These are phyloP conservation scores for Pythium brassicae DNA, from an alignment of 352 stramenopile species.

Conservation along the genomic window DNA sequence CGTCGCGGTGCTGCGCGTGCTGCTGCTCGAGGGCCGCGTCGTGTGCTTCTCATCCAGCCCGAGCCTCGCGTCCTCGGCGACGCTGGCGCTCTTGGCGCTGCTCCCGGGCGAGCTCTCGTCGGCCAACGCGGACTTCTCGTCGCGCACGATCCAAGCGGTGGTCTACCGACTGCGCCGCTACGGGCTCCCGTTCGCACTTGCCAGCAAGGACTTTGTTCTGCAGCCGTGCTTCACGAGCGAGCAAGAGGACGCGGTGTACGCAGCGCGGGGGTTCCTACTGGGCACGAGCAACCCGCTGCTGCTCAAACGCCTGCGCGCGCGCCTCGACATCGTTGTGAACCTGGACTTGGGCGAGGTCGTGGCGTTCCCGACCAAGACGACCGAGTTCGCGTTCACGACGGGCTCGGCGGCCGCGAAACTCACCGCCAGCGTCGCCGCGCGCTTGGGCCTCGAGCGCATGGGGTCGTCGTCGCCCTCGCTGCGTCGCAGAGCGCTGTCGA, in stretches of 20 bases:
- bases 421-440: slow-evolving; percentile 20
- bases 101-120: slow-evolving; percentile 39
- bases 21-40: slow-evolving; percentile 73
- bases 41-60: slow-evolving; percentile 68
- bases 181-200: slow-evolving; percentile 42
- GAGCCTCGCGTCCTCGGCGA: slow-evolving; percentile 43
- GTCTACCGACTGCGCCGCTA: slow-evolving; percentile 33
- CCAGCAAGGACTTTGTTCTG: slow-evolving; percentile 30
- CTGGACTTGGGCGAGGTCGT: slow-evolving; percentile 49
- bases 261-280: slow-evolving; percentile 37
- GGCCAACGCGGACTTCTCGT: slow-evolving; percentile 25
- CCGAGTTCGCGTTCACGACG: slow-evolving; percentile 49
- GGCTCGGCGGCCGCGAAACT: slow-evolving; percentile 36
- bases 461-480: slow-evolving; percentile 1
- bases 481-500: background rate
- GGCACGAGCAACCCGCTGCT: slow-evolving; percentile 50
- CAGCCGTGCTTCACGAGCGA: slow-evolving; percentile 49
- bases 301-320: slow-evolving; percentile 38
- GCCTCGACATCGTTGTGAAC: slow-evolving; percentile 60
- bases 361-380: slow-evolving; percentile 43
- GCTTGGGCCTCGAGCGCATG: slow-evolving; percentile 16
- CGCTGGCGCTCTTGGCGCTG: slow-evolving; percentile 48
- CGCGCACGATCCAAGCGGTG: slow-evolving; percentile 35
- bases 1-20: slow-evolving; percentile 55
- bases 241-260: slow-evolving; percentile 24